Percentiles rank a stretch among this genome's conserved stretches.
Conservation (phyloP, 2,329 filamentous ascomycete genomes). For the Cytospora paraplurivora region DNA sequence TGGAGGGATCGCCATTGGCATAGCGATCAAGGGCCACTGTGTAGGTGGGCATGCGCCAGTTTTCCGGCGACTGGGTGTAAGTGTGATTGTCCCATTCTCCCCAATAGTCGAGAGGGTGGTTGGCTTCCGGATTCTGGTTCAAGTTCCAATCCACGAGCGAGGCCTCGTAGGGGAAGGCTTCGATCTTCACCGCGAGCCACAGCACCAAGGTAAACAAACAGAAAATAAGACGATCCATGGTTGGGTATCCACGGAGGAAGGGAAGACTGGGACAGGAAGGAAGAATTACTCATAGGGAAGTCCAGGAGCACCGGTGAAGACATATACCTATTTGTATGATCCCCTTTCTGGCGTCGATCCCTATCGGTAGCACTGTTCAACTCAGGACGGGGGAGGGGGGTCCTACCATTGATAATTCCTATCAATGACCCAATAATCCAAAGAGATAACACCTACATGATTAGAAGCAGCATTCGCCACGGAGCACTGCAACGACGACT, state of each 20-base stretch:
- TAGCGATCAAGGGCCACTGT: slow-evolving; percentile 63
- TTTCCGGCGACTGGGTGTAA: slow-evolving; percentile 22
- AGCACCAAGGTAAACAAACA: slow-evolving; percentile 20
- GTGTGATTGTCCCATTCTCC: slow-evolving; percentile 26
- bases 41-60: slow-evolving; percentile 42
- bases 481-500: background rate
- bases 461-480: background rate
- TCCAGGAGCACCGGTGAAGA: slow-evolving; percentile 10
- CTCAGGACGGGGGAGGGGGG: slow-evolving; percentile 1
- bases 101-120: slow-evolving; percentile 24
- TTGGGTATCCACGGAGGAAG: slow-evolving; percentile 1
- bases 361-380: slow-evolving; percentile 11
- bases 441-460: background rate
- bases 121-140: slow-evolving; percentile 21
- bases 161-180: slow-evolving; percentile 22
- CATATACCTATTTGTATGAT: slow-evolving; percentile 19
- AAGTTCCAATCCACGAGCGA: slow-evolving; percentile 25
- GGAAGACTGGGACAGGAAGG: slow-evolving; percentile 2
- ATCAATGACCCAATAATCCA: background rate
- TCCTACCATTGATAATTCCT: background rate
- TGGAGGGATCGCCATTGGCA: slow-evolving; percentile 63
- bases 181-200: slow-evolving; percentile 17
- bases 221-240: slow-evolving; percentile 2
- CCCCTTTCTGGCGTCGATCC: slow-evolving; percentile 16
- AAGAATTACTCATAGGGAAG: slow-evolving; percentile 17